Evolutionary conservation across 2,329 filamentous ascomycete genomes (phyloP).

Genomic region (Fusarium keratoplasticum): DNA sequence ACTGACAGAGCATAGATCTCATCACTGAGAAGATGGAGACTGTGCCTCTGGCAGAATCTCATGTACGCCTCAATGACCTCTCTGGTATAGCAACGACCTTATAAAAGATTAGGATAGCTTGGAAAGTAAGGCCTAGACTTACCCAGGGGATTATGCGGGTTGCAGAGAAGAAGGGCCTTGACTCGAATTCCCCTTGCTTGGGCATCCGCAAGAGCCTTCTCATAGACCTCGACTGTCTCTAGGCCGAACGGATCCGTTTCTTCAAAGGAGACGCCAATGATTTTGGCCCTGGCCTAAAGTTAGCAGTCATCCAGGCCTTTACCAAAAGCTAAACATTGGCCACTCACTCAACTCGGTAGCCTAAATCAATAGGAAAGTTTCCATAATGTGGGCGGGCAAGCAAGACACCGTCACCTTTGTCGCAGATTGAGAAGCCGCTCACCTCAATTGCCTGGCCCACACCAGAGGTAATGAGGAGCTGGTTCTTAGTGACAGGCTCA

Average conservation of each 20-base stretch:
- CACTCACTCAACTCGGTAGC: neutral
- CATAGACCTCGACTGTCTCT: neutral
- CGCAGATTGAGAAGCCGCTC: neutral
- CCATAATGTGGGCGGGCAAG: neutral
- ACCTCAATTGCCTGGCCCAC: neutral
- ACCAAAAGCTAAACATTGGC: too few relatives aligned
- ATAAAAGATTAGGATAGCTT: neutral
- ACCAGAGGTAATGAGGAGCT: neutral
- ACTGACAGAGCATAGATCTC: neutral
- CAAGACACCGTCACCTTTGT: neutral
- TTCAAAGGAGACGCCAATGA: neutral
- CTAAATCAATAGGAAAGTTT: neutral
- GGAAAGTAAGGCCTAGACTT: neutral
- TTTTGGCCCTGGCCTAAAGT: neutral
- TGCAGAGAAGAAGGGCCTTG: neutral
- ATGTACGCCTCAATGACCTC: neutral
- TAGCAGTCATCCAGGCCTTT: neutral
- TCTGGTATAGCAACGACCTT: neutral
- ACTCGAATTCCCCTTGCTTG: neutral
- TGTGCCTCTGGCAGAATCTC: neutral
- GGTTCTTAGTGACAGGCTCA: neutral
- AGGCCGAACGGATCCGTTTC: neutral
- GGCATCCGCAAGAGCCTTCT: neutral
- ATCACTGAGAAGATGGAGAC: neutral
- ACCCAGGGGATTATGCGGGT: neutral